phyloP scores from a whole-genome alignment of 2,329 filamentous ascomycete genomes.

The Alternaria tenuissima region DNA sequence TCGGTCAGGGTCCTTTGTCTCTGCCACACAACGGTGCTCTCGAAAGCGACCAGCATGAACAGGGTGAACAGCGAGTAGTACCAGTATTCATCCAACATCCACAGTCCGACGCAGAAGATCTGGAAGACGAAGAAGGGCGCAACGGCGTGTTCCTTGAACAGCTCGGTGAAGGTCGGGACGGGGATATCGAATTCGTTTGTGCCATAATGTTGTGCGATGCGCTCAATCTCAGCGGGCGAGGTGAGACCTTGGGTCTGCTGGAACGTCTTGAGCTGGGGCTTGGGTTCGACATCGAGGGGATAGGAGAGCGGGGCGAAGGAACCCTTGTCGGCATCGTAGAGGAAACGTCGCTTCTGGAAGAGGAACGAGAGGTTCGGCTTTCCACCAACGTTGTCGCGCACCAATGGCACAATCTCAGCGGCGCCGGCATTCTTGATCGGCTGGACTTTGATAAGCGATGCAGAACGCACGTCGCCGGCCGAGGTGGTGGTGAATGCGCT shows the following conservation, averaged over 20 bases:
- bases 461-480: conserved; percentile 74
- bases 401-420: conserved; percentile 84
- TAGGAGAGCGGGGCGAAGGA: conserved; percentile 86
- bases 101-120: conserved; percentile 96
- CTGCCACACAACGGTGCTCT: conserved; percentile 99
- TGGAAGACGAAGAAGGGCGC: conserved; percentile 99
- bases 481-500: conserved; percentile 81
- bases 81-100: conserved; percentile 99
- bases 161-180: conserved; percentile 91
- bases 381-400: conserved; percentile 78
- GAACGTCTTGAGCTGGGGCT: conserved; percentile 78
- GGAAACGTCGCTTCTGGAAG: conserved; percentile 97
- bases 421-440: conserved; percentile 88
- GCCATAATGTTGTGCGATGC: conserved; percentile 91
- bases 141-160: conserved; percentile 98
- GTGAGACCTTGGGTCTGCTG: conserved; percentile 81
- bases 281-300: conserved; percentile 83
- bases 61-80: conserved; percentile 99
- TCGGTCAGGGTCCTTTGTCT: conserved; percentile 93
- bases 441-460: conserved; percentile 89
- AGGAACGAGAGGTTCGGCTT: conserved; percentile 85
- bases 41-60: conserved; percentile 97
- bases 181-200: conserved; percentile 97
- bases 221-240: conserved; percentile 76
- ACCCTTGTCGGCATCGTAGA: conserved; percentile 76